phyloP scores from a whole-genome alignment of 2,329 filamentous ascomycete genomes.

The Sporothrix euskadiensis region DNA sequence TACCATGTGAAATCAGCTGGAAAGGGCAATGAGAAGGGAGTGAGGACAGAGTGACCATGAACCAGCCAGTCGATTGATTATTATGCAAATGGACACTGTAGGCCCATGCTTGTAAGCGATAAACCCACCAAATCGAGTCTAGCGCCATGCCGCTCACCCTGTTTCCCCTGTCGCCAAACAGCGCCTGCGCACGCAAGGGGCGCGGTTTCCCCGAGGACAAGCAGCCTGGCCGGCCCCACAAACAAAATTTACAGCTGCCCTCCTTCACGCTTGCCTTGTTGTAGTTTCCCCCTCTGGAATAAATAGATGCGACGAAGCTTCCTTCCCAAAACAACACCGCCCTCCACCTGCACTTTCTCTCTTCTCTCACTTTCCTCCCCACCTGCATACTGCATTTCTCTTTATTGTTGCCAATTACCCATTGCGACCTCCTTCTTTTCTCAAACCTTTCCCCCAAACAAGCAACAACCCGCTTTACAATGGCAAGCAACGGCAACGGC shows the following conservation, averaged over 20 bases:
- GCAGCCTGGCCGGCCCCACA: conserved; percentile 20
- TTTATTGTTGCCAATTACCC: conserved; percentile 3
- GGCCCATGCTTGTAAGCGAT: neutral
- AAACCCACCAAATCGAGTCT: neutral
- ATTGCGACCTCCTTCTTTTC: neutral
- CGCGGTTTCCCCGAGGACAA: conserved; percentile 29
- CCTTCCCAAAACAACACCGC: conserved; percentile 15
- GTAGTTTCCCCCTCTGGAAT: conserved; percentile 19
- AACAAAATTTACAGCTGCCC: conserved; percentile 24
- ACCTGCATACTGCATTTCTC: neutral
- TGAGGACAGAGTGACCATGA: conserved; percentile 6
- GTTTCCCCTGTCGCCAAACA: conserved; percentile 7
- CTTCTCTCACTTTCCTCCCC: neutral
- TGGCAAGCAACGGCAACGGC: conserved; percentile 53
- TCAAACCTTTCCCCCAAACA: neutral
- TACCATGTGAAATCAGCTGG: neutral
- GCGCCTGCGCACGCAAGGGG: conserved; percentile 7
- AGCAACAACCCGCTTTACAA: conserved; percentile 36
- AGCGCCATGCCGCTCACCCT: neutral
- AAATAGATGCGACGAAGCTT: conserved; percentile 25
- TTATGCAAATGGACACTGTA: neutral
- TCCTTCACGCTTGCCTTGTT: neutral
- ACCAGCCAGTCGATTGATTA: neutral
- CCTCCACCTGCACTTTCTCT: conserved; percentile 13
- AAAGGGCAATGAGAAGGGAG: neutral